Conservation (phyloP, 176 grass and related monocot genomes). For the Carex littledalei region DNA sequence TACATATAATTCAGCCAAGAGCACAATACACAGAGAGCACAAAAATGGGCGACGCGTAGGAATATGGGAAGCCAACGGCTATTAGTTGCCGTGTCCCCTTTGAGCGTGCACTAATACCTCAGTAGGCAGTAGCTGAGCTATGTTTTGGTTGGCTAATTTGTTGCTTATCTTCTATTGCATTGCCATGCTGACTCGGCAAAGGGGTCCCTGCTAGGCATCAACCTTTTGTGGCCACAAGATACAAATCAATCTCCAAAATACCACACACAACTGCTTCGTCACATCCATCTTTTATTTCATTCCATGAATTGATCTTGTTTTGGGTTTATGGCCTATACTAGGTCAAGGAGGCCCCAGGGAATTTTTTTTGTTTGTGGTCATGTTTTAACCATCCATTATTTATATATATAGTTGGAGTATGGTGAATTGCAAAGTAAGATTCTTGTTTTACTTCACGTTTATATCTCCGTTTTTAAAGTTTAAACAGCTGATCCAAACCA, state of each 20-base stretch:
- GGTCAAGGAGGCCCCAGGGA: not conserved
- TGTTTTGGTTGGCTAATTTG: constrained; percentile 12
- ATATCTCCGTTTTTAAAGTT: too few species aligned
- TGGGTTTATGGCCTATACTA: not conserved
- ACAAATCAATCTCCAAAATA: not conserved
- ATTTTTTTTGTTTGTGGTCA: not conserved
- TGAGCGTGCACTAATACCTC: not conserved
- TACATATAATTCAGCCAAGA: too few species aligned
- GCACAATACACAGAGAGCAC: not conserved
- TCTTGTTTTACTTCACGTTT: too few species aligned
- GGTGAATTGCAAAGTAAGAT: too few species aligned
- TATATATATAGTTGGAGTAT: too few species aligned
- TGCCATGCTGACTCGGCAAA: not conserved
- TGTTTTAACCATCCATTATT: not conserved
- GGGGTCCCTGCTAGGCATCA: constrained; percentile 4
- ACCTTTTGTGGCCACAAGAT: not conserved
- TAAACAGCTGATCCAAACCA: too few species aligned
- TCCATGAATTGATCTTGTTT: not conserved
- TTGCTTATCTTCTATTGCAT: constrained; percentile 12
- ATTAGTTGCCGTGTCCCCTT: not conserved
- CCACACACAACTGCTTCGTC: not conserved
- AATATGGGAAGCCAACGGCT: not conserved
- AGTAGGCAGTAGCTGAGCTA: not conserved
- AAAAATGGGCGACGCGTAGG: not conserved
- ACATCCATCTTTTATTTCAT: not conserved